Evolutionary conservation across 177 flowering plant species (phyloP).

Genomic region (Vitis hybrid): DNA sequence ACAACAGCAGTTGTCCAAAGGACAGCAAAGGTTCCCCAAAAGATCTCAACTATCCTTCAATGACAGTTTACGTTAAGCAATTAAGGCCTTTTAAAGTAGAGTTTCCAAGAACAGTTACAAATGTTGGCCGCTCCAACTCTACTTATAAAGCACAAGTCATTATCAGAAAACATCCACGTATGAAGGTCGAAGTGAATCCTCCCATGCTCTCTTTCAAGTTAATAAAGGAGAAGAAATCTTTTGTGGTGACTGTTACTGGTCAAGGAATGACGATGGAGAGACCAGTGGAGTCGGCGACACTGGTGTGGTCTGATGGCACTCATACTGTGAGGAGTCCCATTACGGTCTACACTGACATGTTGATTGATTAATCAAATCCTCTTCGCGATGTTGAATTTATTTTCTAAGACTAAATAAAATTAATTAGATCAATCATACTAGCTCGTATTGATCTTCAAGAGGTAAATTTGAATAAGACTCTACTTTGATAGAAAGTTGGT

Average conservation of each 20-base stretch:
- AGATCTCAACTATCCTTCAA: no score
- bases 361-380: no score
- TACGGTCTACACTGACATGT: neutral
- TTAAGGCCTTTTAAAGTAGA: constrained; percentile 22
- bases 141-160: constrained; percentile 10
- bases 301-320: constrained; percentile 1
- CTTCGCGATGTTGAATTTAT: no score
- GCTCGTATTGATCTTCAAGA: no score
- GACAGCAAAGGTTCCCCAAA: constrained; percentile 8
- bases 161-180: neutral
- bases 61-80: no score
- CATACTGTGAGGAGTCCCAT: neutral
- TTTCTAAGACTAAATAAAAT: no score
- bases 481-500: no score
- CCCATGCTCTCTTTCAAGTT: constrained; percentile 2
- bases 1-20: constrained; percentile 23
- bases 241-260: constrained; percentile 11
- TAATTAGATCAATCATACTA: no score
- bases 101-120: no score
- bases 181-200: constrained; percentile 10
- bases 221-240: constrained; percentile 5
- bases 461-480: no score
- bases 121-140: constrained; percentile 15
- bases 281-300: neutral
- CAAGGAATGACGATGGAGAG: neutral